Percentiles rank a stretch among this genome's conserved stretches.
These are phyloP conservation scores for Barnettozyma pratensis DNA, from an alignment of 805 yeast species.

Conservation along the genomic window DNA sequence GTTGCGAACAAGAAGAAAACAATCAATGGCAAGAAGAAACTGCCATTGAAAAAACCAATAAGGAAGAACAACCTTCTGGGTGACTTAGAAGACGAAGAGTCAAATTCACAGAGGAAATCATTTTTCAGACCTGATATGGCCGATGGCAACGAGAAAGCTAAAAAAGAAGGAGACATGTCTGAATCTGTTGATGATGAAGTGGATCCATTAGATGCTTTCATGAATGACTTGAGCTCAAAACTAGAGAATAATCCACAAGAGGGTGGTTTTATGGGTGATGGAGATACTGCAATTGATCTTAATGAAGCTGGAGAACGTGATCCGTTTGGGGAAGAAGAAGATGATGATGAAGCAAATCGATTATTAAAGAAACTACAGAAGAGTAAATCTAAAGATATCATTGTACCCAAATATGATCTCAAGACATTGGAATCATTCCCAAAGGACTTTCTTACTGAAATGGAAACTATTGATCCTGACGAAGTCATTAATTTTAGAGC, in stretches of 20 bases:
- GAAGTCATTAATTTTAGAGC: constrained; percentile 65
- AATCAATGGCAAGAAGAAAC: neutral
- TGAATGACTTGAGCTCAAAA: constrained; percentile 24
- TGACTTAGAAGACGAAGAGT: constrained; percentile 29
- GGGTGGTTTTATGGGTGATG: constrained; percentile 3
- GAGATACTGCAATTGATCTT: constrained; percentile 23
- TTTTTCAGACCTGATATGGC: constrained; percentile 19
- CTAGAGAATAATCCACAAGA: neutral
- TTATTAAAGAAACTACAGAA: constrained; percentile 34
- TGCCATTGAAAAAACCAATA: neutral
- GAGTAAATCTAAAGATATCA: constrained; percentile 47
- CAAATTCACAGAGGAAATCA: constrained; percentile 10
- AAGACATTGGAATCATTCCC: constrained; percentile 48
- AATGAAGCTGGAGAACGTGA: constrained; percentile 8
- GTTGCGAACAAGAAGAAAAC: neutral
- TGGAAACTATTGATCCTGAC: constrained; percentile 40
- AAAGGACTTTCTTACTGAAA: constrained; percentile 54
- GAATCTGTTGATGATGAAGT: constrained; percentile 23
- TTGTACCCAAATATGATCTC: constrained; percentile 28
- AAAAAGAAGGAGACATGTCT: constrained; percentile 1
- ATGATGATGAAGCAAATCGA: constrained; percentile 31
- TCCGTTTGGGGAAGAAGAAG: constrained; percentile 26
- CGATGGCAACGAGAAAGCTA: constrained; percentile 1
- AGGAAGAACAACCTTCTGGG: constrained; percentile 22
- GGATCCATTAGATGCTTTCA: constrained; percentile 45